Base-by-base conservation (phyloP, 2,329 filamentous ascomycete genomes). In the Ophiostoma quercus region DNA sequence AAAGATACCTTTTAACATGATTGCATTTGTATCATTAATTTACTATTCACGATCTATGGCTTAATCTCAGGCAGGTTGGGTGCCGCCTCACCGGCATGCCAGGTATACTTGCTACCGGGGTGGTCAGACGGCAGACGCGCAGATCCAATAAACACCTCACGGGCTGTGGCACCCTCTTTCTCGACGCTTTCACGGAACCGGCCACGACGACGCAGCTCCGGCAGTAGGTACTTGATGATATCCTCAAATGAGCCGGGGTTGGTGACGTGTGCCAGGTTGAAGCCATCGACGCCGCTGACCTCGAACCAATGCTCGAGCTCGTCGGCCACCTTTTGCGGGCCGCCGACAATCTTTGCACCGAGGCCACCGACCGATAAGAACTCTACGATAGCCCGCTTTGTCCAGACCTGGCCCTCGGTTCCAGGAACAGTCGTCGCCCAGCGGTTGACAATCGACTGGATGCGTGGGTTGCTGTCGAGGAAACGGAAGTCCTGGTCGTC, bases 281-380 rank as follows among this genome's bases (percentile, higher is more conserved):
- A 92, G 0, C 90, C 90, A 75, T 92, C 90, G 1, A 92, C 84
- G 73, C 90, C 90, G 0, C 87, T 88, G 75, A 90, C 89, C 7
- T 80, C 75, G 0, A 91, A 80, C 89, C 90, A 92, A 0, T 81
- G 79, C 78, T 92, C 88, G 69, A 92, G 81, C 57, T 84, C 83
- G 75, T 92, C 89, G 0, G 88, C 90, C 0, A 92, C 88, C 71
- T 87, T 84, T 19, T 82, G 77, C 0, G 89, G 80, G 0, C 87
- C 91, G 0, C 90, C 90, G 0, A 92, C 86, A 2, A 88, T 54
- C 51, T 73, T 71, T 25, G 69, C 69, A 3, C 73, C 73, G 6
- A 73, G 60, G 9, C 75, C 75, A 51, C 75, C 74, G 43, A 73
- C 51, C 16, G 68, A 70, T 66, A 74, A 70, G 37, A 72, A 71